Base-by-base conservation (phyloP, 2,329 filamentous ascomycete species). In the Apiospora kogelbergensis region DNA sequence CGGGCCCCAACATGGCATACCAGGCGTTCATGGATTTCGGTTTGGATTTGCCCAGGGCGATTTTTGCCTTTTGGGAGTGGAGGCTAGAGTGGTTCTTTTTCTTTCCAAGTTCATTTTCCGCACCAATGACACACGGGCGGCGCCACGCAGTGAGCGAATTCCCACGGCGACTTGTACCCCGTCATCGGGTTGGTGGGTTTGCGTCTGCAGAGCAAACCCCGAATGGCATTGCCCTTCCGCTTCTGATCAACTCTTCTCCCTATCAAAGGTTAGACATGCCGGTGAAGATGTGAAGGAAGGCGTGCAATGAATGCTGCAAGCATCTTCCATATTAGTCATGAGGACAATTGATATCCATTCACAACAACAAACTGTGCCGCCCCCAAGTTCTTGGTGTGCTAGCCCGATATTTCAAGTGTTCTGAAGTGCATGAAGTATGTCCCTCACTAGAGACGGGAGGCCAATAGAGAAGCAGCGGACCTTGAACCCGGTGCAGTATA, bases 1-100 rank as follows among this genome's bases (percentile, higher is more conserved):
- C 20, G 53, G 53, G 20, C 53, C 48, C 53, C 53, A 60, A 60
- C 17, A 60, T 22, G 53, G 53, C 53, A 60, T 60, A 60, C 53
- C 13, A 60, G 53, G 53, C 30, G 53, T 60, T 60, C 17, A 60
- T 20, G 53, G 30, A 37, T n/a, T 60, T 60, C 10, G 30, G 9
- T 33, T 60, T 60, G 11, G 48, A 60, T 60, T 60, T 60, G 53
- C 53, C 53, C 53, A 57, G 33, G 53, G 53, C 53, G 37, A 13
- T 60, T 37, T 57, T 20, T 22, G 30, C 30, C 53, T 37, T 60
- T n/a, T 60, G 53, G 30, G 53, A 20, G 53, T 60, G 30, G 53
- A 60, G 53, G 53, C 30, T 60, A 60, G 53, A 60, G 53, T 42
- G 11, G 30, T 26, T n/a, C 11, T 60, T 60, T 60, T 37, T n/a